Evolutionary conservation across 2,329 filamentous ascomycete species (phyloP).

Genomic region (Cladosporium sp.): DNA sequence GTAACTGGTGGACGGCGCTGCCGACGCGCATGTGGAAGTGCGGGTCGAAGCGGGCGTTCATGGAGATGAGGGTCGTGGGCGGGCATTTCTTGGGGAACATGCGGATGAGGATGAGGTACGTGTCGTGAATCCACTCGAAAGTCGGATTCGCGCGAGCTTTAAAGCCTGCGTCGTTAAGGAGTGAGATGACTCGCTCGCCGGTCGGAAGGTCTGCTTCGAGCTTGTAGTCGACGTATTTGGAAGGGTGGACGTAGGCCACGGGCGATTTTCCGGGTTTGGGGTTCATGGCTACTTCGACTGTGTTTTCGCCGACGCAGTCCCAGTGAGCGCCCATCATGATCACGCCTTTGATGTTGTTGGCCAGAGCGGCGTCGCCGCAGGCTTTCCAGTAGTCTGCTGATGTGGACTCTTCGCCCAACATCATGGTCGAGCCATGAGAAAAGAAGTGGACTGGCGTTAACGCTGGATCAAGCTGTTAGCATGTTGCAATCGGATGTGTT

Average conservation of each 20-base stretch:
- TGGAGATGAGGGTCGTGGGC: conserved; percentile 58
- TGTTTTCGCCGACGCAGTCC: conserved; percentile 51
- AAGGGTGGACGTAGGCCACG: conserved; percentile 62
- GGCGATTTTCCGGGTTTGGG: conserved; percentile 58
- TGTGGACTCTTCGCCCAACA: conserved; percentile 61
- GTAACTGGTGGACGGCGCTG: conserved; percentile 51
- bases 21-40: conserved; percentile 57
- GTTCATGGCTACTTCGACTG: conserved; percentile 59
- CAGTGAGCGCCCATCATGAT: conserved; percentile 64
- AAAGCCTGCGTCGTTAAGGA: conserved; percentile 52
- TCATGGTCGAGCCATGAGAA: conserved; percentile 69
- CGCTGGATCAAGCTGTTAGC: conserved; percentile 10
- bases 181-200: conserved; percentile 46
- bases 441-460: conserved; percentile 61
- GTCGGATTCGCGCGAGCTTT: conserved; percentile 48
- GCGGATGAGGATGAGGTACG: conserved; percentile 62
- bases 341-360: conserved; percentile 56
- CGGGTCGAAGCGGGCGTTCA: conserved; percentile 54
- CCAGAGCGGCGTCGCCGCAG: conserved; percentile 59
- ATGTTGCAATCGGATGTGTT: background rate
- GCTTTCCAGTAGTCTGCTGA: conserved; percentile 64
- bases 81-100: conserved; percentile 66
- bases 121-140: conserved; percentile 72
- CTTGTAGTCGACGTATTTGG: conserved; percentile 60
- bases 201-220: conserved; percentile 57